A percentile compares a stretch with the other conserved stretches of the same genome.
phyloP scores from a whole-genome alignment of 2,329 filamentous ascomycete genomes.

The Epicoccum sorghinum region DNA sequence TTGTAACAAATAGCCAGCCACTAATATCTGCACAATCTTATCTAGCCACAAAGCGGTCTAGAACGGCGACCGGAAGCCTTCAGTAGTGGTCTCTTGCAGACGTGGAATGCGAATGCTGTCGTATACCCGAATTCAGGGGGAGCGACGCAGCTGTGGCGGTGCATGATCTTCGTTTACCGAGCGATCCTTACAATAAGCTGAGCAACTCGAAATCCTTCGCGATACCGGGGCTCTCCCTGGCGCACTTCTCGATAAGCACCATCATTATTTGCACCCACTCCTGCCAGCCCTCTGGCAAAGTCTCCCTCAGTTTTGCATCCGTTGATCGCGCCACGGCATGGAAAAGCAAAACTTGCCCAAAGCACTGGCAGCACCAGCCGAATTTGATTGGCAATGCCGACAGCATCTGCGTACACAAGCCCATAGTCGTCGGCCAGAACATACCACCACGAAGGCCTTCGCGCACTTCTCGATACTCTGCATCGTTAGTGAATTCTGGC shows the following conservation, averaged over 20 bases:
- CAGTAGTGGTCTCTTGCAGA: not conserved
- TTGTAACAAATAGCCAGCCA: constrained; percentile 6
- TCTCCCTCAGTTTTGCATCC: constrained; percentile 37
- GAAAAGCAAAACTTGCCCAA: constrained; percentile 45
- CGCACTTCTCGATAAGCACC: constrained; percentile 42
- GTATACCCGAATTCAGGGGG: not conserved
- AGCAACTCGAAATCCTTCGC: constrained; percentile 45
- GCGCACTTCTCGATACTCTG: constrained; percentile 40
- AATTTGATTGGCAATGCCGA: constrained; percentile 46
- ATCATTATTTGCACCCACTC: constrained; percentile 47
- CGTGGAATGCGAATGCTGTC: not conserved
- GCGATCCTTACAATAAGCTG: constrained; percentile 32
- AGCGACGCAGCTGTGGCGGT: not conserved
- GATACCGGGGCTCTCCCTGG: constrained; percentile 41
- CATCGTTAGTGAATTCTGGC: constrained; percentile 35
- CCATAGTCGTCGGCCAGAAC: constrained; percentile 47
- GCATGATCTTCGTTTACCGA: constrained; percentile 7
- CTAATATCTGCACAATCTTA: constrained; percentile 7
- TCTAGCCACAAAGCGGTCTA: not conserved
- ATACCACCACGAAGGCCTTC: constrained; percentile 41
- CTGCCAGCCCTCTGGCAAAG: constrained; percentile 43
- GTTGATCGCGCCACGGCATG: constrained; percentile 38
- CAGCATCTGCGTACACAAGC: constrained; percentile 45
- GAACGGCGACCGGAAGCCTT: not conserved
- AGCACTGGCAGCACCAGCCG: constrained; percentile 47